These are phyloP conservation scores for Fusarium metavorans DNA, from an alignment of 2,329 filamentous ascomycete genomes.

Conservation along the genomic window DNA sequence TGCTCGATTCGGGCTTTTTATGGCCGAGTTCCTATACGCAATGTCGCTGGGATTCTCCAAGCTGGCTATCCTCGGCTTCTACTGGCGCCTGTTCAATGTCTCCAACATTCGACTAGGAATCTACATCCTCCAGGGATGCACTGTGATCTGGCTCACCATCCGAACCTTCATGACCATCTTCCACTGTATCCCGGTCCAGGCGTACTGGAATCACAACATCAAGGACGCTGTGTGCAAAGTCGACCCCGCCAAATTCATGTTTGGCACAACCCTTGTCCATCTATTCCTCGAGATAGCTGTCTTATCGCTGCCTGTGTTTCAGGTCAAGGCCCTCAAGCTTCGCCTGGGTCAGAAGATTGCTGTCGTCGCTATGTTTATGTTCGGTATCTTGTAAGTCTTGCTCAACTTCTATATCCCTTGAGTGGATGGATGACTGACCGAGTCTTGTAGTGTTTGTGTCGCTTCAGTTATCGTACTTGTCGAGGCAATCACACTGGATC, in stretches of 20 bases:
- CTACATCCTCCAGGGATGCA: slow-evolving; percentile 25
- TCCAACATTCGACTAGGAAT: slow-evolving; percentile 28
- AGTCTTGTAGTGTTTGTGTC: slow-evolving; percentile 12
- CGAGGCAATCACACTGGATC: slow-evolving; percentile 22
- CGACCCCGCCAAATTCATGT: slow-evolving; percentile 33
- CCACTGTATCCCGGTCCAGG: slow-evolving; percentile 25
- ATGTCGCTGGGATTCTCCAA: slow-evolving; percentile 33
- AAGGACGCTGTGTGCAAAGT: slow-evolving; percentile 28
- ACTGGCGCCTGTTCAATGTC: slow-evolving; percentile 31
- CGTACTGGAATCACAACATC: slow-evolving; percentile 31
- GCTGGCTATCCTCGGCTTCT: slow-evolving; percentile 29
- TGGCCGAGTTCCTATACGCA: slow-evolving; percentile 28
- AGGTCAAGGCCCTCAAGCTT: slow-evolving; percentile 31
- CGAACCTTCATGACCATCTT: slow-evolving; percentile 36
- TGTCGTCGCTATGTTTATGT: slow-evolving; percentile 33
- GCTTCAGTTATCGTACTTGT: slow-evolving; percentile 27
- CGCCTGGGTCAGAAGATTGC: slow-evolving; percentile 27
- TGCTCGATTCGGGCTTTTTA: slow-evolving; percentile 26
- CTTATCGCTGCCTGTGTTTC: slow-evolving; percentile 27
- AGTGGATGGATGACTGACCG: neutral
- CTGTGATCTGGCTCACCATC: slow-evolving; percentile 32
- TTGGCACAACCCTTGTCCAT: slow-evolving; percentile 32
- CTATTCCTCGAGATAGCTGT: slow-evolving; percentile 29
- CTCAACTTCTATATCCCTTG: neutral
- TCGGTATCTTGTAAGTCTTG: slow-evolving; percentile 34